A percentile compares a stretch with the other conserved stretches of the same genome.
Evolutionary conservation across 1,284 basidiomycete species (phyloP).

Genomic region (Trichosporon sp.): DNA sequence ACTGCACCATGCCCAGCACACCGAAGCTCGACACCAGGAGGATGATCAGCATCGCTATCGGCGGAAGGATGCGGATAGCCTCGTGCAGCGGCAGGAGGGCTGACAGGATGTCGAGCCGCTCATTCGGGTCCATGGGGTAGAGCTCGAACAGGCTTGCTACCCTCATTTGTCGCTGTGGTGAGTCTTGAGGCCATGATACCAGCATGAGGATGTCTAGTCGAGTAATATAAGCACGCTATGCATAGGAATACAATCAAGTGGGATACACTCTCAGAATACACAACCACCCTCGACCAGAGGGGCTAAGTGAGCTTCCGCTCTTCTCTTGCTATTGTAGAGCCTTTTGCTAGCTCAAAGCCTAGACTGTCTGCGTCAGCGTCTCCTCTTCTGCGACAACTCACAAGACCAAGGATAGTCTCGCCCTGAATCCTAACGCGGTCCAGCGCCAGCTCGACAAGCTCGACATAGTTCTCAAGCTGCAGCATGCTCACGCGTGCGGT

Average conservation of each 20-base stretch:
- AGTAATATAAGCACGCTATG: neutral
- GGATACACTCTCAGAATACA: neutral
- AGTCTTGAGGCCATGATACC: too few relatives aligned
- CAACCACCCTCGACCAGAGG: neutral
- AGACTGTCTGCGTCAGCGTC: neutral
- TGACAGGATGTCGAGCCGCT: neutral
- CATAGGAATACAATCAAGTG: conserved; percentile 2
- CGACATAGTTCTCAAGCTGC: conserved; percentile 24
- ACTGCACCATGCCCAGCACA: neutral
- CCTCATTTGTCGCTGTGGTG: neutral
- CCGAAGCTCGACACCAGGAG: neutral
- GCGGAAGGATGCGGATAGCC: neutral
- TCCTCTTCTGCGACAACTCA: neutral
- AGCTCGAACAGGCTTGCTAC: neutral
- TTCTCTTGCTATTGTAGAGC: neutral
- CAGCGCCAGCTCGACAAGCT: conserved; percentile 42
- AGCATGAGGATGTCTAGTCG: too few relatives aligned
- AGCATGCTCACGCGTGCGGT: neutral
- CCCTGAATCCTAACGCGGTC: conserved; percentile 21
- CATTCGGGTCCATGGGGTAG: neutral
- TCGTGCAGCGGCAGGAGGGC: neutral
- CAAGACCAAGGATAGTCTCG: neutral
- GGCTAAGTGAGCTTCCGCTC: neutral
- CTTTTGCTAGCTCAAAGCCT: neutral
- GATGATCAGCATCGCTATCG: neutral